Evolutionary conservation across 208 protist species (phyloP), one percentile per base, ranked within the genome.

Genomic region (Crithidia fasciculata): DNA sequence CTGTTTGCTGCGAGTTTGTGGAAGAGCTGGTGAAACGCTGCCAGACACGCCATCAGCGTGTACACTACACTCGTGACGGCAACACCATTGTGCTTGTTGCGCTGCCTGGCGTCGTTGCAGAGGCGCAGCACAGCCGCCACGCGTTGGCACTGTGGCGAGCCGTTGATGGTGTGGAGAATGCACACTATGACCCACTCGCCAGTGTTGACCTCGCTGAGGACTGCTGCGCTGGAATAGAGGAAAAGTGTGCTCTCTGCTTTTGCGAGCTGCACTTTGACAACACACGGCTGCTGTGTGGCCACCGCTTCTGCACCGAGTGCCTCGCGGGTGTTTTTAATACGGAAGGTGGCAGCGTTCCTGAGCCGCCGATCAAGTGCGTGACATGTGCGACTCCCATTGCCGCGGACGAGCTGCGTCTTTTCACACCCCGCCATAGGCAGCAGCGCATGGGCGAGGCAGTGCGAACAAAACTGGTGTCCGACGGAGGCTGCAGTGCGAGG

Each of bases 121-220:
- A 68, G 37, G 37, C 62, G 45, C 40, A 52, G 37, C 1, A 13
- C 49, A 28, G 45, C 18, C 49, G 41, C 3, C 4, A 43, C 4
- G 62, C 57, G 49, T 39, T 49, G 10, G 4, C 45, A 28, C 62
- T 68, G 49, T 68, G 62, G 62, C 4, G 37, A 37, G 62, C 62
- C 10, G 45, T 68, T 13, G 62, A 68, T 37, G 62, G 49, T 2
- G 62, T 57, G 36, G 49, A 57, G 62, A 68, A 68, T 37, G 13
- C 13, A 2, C 62, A 7, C 62, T 68, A 68, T 28, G 62, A 68
- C 62, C 49, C 62, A n/a, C n/a, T n/a, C n/a, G n/a, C n/a, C n/a
- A n/a, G n/a, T n/a, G n/a, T n/a, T n/a, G n/a, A n/a, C n/a, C n/a
- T n/a, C n/a, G n/a, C n/a, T n/a, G n/a, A n/a, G n/a, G n/a, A n/a